A percentile compares a stretch with the other conserved stretches of the same genome.
These are phyloP conservation scores for Biancaea sappan DNA, from an alignment of 306 rosid genomes.

Conservation along the genomic window DNA sequence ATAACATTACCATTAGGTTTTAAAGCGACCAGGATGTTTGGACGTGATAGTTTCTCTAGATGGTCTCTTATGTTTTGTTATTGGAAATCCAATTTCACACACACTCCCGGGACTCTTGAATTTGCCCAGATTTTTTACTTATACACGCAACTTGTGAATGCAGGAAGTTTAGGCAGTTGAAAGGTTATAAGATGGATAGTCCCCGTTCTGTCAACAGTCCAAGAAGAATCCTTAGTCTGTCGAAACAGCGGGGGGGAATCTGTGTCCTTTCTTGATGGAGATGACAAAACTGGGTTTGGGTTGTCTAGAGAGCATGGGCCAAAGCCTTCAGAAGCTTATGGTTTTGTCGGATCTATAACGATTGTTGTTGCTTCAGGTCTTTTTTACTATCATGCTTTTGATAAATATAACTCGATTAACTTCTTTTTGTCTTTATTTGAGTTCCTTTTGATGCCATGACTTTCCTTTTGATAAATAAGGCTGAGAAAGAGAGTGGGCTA, in stretches of 20 bases:
- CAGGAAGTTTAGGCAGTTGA: slow-evolving; percentile 3
- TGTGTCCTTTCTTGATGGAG: slow-evolving; percentile 50
- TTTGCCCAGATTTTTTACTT: background rate
- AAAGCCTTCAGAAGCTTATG: slow-evolving; percentile 89
- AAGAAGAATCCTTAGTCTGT: slow-evolving; percentile 72
- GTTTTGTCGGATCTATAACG: slow-evolving; percentile 89
- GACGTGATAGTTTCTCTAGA: slow-evolving; percentile 6
- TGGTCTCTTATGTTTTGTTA: no score
- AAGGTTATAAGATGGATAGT: slow-evolving; percentile 63
- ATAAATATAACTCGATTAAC: background rate
- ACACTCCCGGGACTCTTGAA: no score
- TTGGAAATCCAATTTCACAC: no score
- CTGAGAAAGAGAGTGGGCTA: no score
- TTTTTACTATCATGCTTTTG: slow-evolving; percentile 12
- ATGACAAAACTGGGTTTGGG: slow-evolving; percentile 58
- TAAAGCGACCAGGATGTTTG: slow-evolving; percentile 5
- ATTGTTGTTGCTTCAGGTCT: slow-evolving; percentile 78
- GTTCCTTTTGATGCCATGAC: no score
- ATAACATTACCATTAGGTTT: background rate
- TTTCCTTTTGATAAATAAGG: no score
- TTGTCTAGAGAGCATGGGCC: slow-evolving; percentile 77
- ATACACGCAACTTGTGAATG: background rate
- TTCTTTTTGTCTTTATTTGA: background rate
- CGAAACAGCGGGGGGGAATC: slow-evolving; percentile 59
- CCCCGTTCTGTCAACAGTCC: slow-evolving; percentile 80